Evolutionary conservation across 257 asterid species (phyloP), one percentile per base, ranked within the genome.

Genomic region (Coffea canephora): DNA sequence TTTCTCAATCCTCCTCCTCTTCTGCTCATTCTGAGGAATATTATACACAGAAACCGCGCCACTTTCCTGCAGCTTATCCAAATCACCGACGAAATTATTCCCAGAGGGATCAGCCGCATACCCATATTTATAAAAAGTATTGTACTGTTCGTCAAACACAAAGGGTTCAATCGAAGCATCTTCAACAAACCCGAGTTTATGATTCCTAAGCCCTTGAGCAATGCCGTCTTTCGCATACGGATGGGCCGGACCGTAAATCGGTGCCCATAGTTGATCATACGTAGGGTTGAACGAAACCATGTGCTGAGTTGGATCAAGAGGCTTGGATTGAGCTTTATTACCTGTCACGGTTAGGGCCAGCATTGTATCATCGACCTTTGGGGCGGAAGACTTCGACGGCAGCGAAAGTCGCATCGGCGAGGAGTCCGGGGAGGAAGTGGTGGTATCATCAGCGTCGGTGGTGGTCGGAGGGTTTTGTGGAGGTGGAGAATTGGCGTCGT

Each of bases 181-280:
- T 46, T 96, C 99, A 2, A 96, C 99, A 50, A 94, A 93, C 72
- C 98, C 99, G 1, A 96, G 89, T 87, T 96, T 96, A 88, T 96
- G 99, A 79, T 96, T 96, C 65, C 99, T 91, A 68, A 93, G 89
- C 10, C 99, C 99, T 69, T 93, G 99, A 3, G 99, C 97, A n/a
- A 96, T 87, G 13, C 99, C 99, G 78, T 96, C 99, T 57, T 96
- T 96, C 8, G 98, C 98, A 71, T 91, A 94, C 16, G 99, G 99
- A 76, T 96, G 99, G 0, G 98, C 92, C 43, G 99, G 99, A 31
- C 98, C 99, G 18, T 80, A 83, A 49, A 96, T 91, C 0, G 99
- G 99, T 2, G 99, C 89, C 99, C 99, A 96, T 0, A 96, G 91
- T 91, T 96, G 98, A 46, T 96, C 99, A 80, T 89, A 94, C 8